phyloP scores from a whole-genome alignment of 176 grass and related monocot species.

The Urochloa ruziziensis region DNA sequence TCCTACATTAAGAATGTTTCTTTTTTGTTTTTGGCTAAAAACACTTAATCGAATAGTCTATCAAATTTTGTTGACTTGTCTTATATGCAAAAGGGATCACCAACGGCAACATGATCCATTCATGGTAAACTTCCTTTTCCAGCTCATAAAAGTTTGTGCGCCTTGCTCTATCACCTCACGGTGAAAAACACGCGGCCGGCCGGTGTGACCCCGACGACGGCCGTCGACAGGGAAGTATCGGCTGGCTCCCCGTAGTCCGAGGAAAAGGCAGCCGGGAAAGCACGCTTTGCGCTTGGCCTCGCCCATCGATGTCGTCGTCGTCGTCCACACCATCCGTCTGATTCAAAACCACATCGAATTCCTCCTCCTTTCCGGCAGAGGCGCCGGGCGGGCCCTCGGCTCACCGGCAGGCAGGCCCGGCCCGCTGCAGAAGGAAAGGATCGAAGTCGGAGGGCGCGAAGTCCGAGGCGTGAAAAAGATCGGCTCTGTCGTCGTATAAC shows the following conservation, averaged over 20 bases:
- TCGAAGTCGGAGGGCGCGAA: neutral
- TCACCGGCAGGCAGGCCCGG: neutral
- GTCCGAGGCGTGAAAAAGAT: neutral
- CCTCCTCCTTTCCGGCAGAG: neutral
- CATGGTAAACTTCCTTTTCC: too few species aligned
- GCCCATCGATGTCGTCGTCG: neutral
- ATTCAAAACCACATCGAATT: neutral
- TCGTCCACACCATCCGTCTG: neutral
- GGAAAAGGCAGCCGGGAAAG: conserved; percentile 4
- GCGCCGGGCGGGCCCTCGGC: neutral
- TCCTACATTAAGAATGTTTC: too few species aligned
- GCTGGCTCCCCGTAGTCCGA: neutral
- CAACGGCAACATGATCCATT: too few species aligned
- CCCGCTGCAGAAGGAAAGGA: neutral
- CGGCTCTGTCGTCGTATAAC: neutral
- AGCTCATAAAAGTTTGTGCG: too few species aligned
- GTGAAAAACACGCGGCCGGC: too few species aligned
- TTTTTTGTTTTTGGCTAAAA: too few species aligned
- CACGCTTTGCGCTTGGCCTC: neutral
- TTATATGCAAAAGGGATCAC: too few species aligned
- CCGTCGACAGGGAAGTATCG: conserved; percentile 11
- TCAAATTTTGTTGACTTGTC: too few species aligned
- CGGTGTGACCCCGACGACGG: too few species aligned
- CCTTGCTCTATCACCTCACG: too few species aligned
- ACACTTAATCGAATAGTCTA: too few species aligned